A percentile compares a stretch with the other conserved stretches of the same genome.
Conservation (phyloP, 306 rosid species). For the Vigna hirtella region DNA sequence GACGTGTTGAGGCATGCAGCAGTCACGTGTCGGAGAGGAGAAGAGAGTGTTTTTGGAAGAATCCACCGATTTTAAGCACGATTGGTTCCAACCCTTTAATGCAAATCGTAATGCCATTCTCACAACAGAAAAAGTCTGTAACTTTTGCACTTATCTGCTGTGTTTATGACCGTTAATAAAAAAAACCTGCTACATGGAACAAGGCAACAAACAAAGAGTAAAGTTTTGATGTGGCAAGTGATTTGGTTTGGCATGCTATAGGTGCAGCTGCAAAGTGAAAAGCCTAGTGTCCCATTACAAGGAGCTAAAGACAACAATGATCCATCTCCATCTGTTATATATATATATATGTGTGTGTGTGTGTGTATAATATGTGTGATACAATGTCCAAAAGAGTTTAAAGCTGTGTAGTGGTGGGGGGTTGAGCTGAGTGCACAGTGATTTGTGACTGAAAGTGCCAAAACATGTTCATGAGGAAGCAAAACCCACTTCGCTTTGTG, state of each 20-base stretch:
- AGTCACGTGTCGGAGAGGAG: conserved; percentile 39
- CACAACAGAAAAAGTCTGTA: conserved; percentile 30
- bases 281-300: conserved; percentile 61
- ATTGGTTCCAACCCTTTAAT: not conserved
- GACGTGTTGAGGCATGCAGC: conserved; percentile 51
- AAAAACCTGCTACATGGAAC: not conserved
- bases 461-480: conserved; percentile 37
- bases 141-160: conserved; percentile 9
- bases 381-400: conserved; percentile 30
- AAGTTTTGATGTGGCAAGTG: not conserved
- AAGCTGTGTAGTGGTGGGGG: conserved; percentile 5
- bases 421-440: conserved; percentile 4
- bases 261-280: conserved; percentile 46
- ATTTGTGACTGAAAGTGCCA: conserved; percentile 16
- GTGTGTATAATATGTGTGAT: not conserved
- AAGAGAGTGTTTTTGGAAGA: not conserved
- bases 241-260: not conserved
- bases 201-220: not conserved
- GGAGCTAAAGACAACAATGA: conserved; percentile 35
- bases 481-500: conserved; percentile 27
- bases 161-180: not conserved
- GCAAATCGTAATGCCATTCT: conserved; percentile 22
- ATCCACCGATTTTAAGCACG: not conserved
- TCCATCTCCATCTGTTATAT: conserved; percentile 27
- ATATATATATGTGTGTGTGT: not conserved